Conservation (phyloP, 2,329 filamentous ascomycete genomes). For the Dothideomycetidae sp. region DNA sequence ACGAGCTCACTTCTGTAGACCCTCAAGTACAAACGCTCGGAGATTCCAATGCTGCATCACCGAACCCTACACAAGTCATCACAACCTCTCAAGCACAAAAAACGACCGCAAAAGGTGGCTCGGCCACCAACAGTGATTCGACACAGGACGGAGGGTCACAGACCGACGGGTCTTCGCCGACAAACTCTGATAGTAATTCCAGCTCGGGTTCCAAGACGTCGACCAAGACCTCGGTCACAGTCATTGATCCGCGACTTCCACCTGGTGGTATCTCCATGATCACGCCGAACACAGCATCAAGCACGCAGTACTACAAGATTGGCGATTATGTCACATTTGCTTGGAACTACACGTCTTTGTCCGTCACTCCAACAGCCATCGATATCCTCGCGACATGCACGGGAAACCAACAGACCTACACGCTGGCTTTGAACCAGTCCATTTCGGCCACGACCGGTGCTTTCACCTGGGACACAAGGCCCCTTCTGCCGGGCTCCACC, state of each 20-base stretch:
- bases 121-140: slow-evolving; percentile 8
- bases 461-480: slow-evolving; percentile 47
- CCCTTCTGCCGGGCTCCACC: slow-evolving; percentile 33
- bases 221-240: slow-evolving; percentile 10
- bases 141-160: slow-evolving; percentile 12
- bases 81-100: neutral
- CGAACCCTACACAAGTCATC: slow-evolving; percentile 9
- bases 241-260: slow-evolving; percentile 37
- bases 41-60: slow-evolving; percentile 14
- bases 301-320: slow-evolving; percentile 44
- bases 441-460: slow-evolving; percentile 30
- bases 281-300: slow-evolving; percentile 37
- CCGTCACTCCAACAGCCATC: slow-evolving; percentile 42
- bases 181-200: slow-evolving; percentile 9
- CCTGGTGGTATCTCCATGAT: slow-evolving; percentile 49
- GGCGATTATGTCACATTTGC: slow-evolving; percentile 47
- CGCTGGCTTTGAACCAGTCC: slow-evolving; percentile 45
- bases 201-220: slow-evolving; percentile 14
- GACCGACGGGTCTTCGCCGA: slow-evolving; percentile 8
- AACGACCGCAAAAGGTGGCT: slow-evolving; percentile 9
- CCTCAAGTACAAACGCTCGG: slow-evolving; percentile 14
- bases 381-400: slow-evolving; percentile 49
- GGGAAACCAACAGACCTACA: slow-evolving; percentile 45
- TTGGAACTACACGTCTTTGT: slow-evolving; percentile 56
- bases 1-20: slow-evolving; percentile 7